Evolutionary conservation across 2,329 filamentous ascomycete species (phyloP).

Genomic region (Penicillium corylophilum): DNA sequence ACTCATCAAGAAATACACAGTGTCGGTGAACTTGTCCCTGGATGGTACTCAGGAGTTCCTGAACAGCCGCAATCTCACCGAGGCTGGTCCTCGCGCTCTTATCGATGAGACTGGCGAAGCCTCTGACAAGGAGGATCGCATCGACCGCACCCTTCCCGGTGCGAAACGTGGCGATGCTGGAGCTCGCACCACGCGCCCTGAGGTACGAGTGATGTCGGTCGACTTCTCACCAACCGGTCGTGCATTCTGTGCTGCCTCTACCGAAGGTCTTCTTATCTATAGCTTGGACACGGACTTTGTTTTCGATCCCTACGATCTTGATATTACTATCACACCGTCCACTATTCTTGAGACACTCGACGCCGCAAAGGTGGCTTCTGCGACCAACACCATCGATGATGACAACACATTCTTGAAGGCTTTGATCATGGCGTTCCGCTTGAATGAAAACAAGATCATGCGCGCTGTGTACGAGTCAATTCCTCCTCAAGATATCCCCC

Average conservation of each 20-base stretch:
- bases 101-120: slow-evolving; percentile 85
- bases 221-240: slow-evolving; percentile 86
- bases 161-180: slow-evolving; percentile 86
- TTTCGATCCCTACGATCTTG: slow-evolving; percentile 95
- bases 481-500: slow-evolving; percentile 69
- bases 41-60: slow-evolving; percentile 96
- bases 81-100: slow-evolving; percentile 80
- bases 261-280: slow-evolving; percentile 91
- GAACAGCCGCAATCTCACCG: slow-evolving; percentile 87
- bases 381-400: slow-evolving; percentile 58
- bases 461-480: slow-evolving; percentile 82
- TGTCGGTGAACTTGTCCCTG: slow-evolving; percentile 91
- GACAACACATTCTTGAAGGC: slow-evolving; percentile 81
- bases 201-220: slow-evolving; percentile 80
- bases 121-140: slow-evolving; percentile 82
- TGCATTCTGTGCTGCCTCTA: slow-evolving; percentile 91
- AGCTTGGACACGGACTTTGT: slow-evolving; percentile 78
- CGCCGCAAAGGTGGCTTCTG: slow-evolving; percentile 36
- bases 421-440: slow-evolving; percentile 92
- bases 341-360: slow-evolving; percentile 74
- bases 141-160: slow-evolving; percentile 77
- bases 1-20: slow-evolving; percentile 89
- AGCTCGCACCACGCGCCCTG: slow-evolving; percentile 70
- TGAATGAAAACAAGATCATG: slow-evolving; percentile 81
- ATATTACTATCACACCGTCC: slow-evolving; percentile 87